Evolutionary conservation across 2,329 filamentous ascomycete species (phyloP).

Genomic region (Microdochium trichocladiopsis): DNA sequence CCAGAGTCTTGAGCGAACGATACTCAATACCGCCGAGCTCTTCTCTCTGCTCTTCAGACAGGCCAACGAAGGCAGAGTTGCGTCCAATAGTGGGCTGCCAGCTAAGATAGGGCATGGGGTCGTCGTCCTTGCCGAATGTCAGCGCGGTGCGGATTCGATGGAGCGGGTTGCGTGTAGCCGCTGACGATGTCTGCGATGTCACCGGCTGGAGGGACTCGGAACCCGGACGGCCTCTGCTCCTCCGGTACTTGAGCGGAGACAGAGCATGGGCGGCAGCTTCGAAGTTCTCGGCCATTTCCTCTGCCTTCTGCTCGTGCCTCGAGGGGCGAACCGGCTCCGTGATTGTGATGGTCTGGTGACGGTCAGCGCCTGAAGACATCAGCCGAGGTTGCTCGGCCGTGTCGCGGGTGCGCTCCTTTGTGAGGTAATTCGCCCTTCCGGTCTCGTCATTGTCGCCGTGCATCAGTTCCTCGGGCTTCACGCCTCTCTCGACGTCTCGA

Average conservation of each 20-base stretch:
- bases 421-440: conserved; percentile 17
- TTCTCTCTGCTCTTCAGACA: conserved; percentile 86
- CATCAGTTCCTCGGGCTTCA: conserved; percentile 53
- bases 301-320: conserved; percentile 16
- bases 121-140: conserved; percentile 44
- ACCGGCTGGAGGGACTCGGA: conserved; percentile 25
- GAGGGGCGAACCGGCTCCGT: conserved; percentile 50
- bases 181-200: conserved; percentile 21
- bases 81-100: conserved; percentile 88
- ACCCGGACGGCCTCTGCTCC: conserved; percentile 27
- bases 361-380: conserved; percentile 19
- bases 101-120: conserved; percentile 78
- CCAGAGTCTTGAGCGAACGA: conserved; percentile 79
- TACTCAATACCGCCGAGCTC: conserved; percentile 97
- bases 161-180: conserved; percentile 27
- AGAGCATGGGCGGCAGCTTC: conserved; percentile 31
- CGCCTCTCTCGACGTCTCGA: conserved; percentile 78
- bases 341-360: conserved; percentile 57
- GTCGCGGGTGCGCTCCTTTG: not conserved
- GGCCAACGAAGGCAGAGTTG: conserved; percentile 85
- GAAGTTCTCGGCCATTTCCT: conserved; percentile 32
- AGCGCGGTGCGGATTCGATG: conserved; percentile 47
- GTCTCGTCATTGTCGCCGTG: conserved; percentile 21
- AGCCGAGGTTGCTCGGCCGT: not conserved
- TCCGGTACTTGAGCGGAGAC: conserved; percentile 34